Percentiles rank a stretch among this genome's conserved stretches.
phyloP scores from a whole-genome alignment of 768 basidiomycete species.

The Gloeophyllum trabeum region DNA sequence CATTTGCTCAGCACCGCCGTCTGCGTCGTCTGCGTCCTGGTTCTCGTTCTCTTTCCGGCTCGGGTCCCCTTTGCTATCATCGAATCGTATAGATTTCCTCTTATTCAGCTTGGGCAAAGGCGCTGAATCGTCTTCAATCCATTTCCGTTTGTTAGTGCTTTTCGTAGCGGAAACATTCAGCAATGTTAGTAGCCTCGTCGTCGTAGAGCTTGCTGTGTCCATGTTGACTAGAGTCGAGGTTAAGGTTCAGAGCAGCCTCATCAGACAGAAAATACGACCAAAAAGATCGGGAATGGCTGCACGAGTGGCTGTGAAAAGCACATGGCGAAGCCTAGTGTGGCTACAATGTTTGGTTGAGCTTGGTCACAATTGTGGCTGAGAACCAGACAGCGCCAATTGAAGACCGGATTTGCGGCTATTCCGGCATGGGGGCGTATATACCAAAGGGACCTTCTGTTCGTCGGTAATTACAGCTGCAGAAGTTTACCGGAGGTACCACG shows the following conservation, averaged over 20 bases:
- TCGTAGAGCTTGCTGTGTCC: conserved; percentile 38
- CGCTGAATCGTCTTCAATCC: conserved; percentile 23
- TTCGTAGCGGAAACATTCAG: conserved; percentile 84
- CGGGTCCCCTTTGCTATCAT: conserved; percentile 10
- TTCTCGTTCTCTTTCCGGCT: conserved; percentile 4
- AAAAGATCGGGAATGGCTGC: too few species aligned
- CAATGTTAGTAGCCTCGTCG: conserved; percentile 75
- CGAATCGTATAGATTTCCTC: conserved; percentile 32
- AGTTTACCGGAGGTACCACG: too few species aligned
- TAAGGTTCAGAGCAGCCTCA: background rate
- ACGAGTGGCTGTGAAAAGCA: too few species aligned
- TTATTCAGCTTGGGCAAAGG: conserved; percentile 60
- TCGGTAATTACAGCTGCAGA: too few species aligned
- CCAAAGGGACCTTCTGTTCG: too few species aligned
- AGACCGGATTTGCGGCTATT: too few species aligned
- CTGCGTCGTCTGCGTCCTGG: conserved; percentile 8
- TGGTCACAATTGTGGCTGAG: too few species aligned
- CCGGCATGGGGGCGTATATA: too few species aligned
- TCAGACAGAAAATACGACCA: too few species aligned
- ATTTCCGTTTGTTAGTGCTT: conserved; percentile 41
- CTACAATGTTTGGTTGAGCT: too few species aligned
- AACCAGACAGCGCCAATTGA: too few species aligned
- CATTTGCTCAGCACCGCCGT: conserved; percentile 10
- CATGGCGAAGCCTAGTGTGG: too few species aligned
- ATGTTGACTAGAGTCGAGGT: conserved; percentile 1